Conservation (phyloP, 441 rosid species). For the Pelargonium cotyledonis region DNA sequence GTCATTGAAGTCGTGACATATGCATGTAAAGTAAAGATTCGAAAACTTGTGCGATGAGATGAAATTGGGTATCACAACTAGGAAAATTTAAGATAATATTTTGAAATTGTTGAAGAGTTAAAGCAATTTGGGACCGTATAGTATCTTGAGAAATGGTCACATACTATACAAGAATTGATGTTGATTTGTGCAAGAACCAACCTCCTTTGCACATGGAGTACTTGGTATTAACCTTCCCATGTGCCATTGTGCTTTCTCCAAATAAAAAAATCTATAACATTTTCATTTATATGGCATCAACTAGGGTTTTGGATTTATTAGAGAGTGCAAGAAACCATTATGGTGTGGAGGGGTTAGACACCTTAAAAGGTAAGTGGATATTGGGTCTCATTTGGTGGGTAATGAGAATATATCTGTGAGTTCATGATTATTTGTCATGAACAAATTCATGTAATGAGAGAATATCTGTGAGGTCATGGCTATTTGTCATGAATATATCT, state of each 20-base stretch:
- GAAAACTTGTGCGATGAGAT: background rate
- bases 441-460: too few relatives aligned
- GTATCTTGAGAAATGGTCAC: background rate
- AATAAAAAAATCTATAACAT: background rate
- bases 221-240: background rate
- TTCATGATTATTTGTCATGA: background rate
- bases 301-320: background rate
- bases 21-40: background rate
- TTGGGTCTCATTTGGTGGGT: background rate
- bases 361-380: background rate
- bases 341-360: background rate
- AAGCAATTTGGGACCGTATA: background rate
- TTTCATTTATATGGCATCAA: background rate
- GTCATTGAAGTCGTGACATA: background rate
- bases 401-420: too few relatives aligned
- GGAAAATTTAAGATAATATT: background rate
- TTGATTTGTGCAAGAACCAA: slow-evolving; percentile 1
- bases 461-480: background rate
- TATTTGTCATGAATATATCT: background rate
- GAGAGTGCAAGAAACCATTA: background rate
- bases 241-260: too few relatives aligned
- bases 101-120: background rate
- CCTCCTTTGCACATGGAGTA: background rate
- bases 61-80: background rate
- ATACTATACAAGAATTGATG: background rate